Evolutionary conservation across 345 rosid species (phyloP).

Genomic region (Eucalyptus victrix): DNA sequence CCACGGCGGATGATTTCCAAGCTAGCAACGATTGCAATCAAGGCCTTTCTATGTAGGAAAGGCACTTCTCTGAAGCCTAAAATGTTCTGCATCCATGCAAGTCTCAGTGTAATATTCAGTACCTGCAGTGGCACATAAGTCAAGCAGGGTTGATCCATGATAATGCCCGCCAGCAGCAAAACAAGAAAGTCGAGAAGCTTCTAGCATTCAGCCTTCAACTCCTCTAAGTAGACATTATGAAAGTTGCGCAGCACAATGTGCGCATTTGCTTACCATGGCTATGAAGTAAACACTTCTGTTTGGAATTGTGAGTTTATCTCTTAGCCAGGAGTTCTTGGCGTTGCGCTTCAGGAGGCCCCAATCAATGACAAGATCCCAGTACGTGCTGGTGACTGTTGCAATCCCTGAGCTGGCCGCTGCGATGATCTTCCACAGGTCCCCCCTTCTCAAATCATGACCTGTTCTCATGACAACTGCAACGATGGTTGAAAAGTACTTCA

Average conservation of each 20-base stretch:
- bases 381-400: constrained; percentile 34
- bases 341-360: constrained; percentile 61
- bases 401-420: constrained; percentile 38
- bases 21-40: constrained; percentile 39
- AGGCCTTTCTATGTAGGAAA: constrained; percentile 37
- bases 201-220: not conserved
- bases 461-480: too few species aligned
- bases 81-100: constrained; percentile 60
- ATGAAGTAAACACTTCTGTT: constrained; percentile 43
- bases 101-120: constrained; percentile 47
- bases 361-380: constrained; percentile 62
- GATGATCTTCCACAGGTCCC: not conserved
- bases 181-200: not conserved
- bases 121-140: constrained; percentile 21
- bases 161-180: not conserved
- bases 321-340: constrained; percentile 63
- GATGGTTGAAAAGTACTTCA: too few species aligned
- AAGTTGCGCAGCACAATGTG: not conserved
- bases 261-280: constrained; percentile 38
- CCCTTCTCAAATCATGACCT: too few species aligned
- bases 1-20: constrained; percentile 79
- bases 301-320: constrained; percentile 55
- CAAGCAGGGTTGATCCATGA: not conserved
- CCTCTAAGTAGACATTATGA: not conserved
- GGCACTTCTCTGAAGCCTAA: constrained; percentile 37